A percentile compares a stretch with the other conserved stretches of the same genome.
phyloP scores from a whole-genome alignment of 2,329 filamentous ascomycete species.

The Ophiostoma himal-ulmi region DNA sequence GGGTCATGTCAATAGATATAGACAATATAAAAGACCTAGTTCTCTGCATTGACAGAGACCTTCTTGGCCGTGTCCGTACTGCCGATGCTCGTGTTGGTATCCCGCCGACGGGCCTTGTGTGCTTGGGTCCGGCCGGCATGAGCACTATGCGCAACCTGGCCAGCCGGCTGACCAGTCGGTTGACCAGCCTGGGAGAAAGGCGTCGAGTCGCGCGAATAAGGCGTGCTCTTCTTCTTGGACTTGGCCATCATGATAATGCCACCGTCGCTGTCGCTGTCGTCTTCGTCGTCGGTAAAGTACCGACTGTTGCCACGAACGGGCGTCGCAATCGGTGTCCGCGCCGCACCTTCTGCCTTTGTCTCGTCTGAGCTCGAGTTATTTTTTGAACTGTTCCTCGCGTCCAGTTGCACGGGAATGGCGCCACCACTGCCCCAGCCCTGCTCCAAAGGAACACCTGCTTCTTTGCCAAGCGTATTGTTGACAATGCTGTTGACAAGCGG shows the following conservation, averaged over 20 bases:
- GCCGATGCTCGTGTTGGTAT: constrained; percentile 55
- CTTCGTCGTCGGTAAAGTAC: constrained; percentile 34
- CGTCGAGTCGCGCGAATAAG: constrained; percentile 31
- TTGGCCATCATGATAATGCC: constrained; percentile 51
- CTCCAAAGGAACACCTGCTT: constrained; percentile 21
- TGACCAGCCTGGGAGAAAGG: constrained; percentile 20
- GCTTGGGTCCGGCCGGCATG: constrained; percentile 27
- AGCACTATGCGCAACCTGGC: not conserved
- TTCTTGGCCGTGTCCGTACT: constrained; percentile 62
- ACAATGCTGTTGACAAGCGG: not conserved
- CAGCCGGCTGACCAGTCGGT: not conserved
- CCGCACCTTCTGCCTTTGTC: not conserved
- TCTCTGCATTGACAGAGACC: constrained; percentile 30
- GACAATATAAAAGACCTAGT: not conserved
- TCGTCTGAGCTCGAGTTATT: not conserved
- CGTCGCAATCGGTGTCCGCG: constrained; percentile 14
- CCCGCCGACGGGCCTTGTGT: constrained; percentile 41
- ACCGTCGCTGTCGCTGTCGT: constrained; percentile 51
- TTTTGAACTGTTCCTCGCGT: constrained; percentile 11
- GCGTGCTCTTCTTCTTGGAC: constrained; percentile 37
- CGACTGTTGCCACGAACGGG: constrained; percentile 22
- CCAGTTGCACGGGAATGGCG: constrained; percentile 31
- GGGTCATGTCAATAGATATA: not conserved
- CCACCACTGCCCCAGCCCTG: constrained; percentile 25
- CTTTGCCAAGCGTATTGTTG: constrained; percentile 4